phyloP scores from a whole-genome alignment of 805 yeast species.

The Ogataea nitratoaversa region DNA sequence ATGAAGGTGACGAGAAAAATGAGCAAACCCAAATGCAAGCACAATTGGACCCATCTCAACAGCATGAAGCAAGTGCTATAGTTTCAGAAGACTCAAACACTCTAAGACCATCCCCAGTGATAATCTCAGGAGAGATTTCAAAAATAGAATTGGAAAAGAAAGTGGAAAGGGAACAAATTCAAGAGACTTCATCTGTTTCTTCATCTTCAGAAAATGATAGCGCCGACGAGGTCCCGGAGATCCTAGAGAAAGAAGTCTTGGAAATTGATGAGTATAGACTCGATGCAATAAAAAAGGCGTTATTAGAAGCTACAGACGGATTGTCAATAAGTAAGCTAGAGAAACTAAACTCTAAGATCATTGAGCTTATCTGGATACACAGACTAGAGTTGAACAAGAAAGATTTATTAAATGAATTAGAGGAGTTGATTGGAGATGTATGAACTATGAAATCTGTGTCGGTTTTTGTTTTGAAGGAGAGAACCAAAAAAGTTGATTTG shows the following conservation, averaged over 20 bases:
- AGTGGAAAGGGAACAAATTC: conserved; percentile 9
- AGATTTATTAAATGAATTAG: conserved; percentile 32
- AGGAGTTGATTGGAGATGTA: conserved; percentile 15
- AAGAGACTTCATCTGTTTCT: conserved; percentile 4
- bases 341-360: conserved; percentile 59
- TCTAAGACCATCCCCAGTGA: conserved; percentile 13
- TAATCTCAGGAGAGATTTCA: conserved; percentile 7
- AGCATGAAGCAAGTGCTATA: conserved; percentile 3
- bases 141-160: conserved; percentile 13
- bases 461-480: not conserved
- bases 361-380: conserved; percentile 70
- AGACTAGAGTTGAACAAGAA: conserved; percentile 46
- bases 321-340: conserved; percentile 54
- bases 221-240: conserved; percentile 13
- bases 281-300: conserved; percentile 23
- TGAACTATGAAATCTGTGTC: not conserved
- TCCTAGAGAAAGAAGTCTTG: conserved; percentile 22
- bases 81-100: not conserved
- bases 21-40: conserved; percentile 18
- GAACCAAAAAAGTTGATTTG: not conserved
- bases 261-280: conserved; percentile 32
- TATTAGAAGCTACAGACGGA: conserved; percentile 37
- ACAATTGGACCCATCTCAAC: conserved; percentile 16
- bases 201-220: conserved; percentile 2
- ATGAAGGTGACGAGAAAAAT: not conserved